Conservation (phyloP, 345 rosid genomes). For the Mangifera indica region DNA sequence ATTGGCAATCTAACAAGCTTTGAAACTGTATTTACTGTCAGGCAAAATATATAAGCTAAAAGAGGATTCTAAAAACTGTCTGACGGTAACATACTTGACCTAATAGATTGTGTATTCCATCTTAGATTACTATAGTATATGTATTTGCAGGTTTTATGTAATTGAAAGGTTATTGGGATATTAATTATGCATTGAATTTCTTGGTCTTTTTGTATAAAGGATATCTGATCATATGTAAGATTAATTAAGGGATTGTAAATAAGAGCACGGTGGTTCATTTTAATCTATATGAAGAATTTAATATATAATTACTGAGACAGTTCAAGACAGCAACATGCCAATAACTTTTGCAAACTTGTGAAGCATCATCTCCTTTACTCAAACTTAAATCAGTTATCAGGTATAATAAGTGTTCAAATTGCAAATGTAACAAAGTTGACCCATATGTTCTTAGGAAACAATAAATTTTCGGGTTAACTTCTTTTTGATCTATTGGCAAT, state of each 20-base stretch:
- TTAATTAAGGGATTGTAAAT: too few species aligned
- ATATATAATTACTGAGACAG: too few species aligned
- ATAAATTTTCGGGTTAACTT: constrained; percentile 67
- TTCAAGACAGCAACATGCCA: too few species aligned
- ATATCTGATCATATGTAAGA: too few species aligned
- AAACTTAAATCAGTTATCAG: constrained; percentile 81
- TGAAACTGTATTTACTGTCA: constrained; percentile 72
- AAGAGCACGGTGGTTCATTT: too few species aligned
- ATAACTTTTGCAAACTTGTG: too few species aligned
- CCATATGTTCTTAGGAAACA: constrained; percentile 77
- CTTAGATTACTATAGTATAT: too few species aligned
- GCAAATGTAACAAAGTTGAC: constrained; percentile 31
- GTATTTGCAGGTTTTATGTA: too few species aligned
- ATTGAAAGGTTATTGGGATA: too few species aligned
- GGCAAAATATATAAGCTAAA: constrained; percentile 86
- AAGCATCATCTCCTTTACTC: constrained; percentile 83
- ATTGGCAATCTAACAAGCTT: constrained; percentile 60
- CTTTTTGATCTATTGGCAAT: constrained; percentile 51
- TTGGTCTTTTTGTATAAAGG: too few species aligned
- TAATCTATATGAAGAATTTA: too few species aligned
- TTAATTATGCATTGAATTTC: too few species aligned
- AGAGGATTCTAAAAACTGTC: constrained; percentile 81
- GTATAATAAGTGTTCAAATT: constrained; percentile 65
- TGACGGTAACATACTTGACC: constrained; percentile 65
- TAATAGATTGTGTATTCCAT: constrained; percentile 46